These are phyloP conservation scores for Potentilla sterilis DNA, from an alignment of 306 rosid species.

Conservation along the genomic window DNA sequence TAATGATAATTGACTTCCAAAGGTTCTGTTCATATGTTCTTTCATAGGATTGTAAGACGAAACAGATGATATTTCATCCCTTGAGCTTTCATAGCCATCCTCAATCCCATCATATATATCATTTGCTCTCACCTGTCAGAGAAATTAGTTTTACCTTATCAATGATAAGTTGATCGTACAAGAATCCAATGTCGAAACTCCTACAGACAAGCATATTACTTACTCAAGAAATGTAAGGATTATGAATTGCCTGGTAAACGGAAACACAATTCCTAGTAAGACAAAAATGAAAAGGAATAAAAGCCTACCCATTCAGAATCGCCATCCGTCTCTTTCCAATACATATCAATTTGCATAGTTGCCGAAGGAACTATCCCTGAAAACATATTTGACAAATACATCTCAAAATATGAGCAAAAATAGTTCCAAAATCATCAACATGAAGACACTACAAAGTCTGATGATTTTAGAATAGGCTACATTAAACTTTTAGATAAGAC, in stretches of 20 bases:
- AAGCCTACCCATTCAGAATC: slow-evolving; percentile 96
- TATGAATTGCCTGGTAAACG: slow-evolving; percentile 17
- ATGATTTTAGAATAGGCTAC: neutral
- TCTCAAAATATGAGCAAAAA: slow-evolving; percentile 9
- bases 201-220: slow-evolving; percentile 16
- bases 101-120: slow-evolving; percentile 70
- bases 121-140: slow-evolving; percentile 78
- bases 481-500: neutral
- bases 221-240: slow-evolving; percentile 15
- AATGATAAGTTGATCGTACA: slow-evolving; percentile 18
- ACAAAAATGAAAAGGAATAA: slow-evolving; percentile 25
- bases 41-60: slow-evolving; percentile 84
- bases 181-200: neutral
- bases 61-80: slow-evolving; percentile 89
- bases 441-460: neutral
- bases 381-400: slow-evolving; percentile 32
- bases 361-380: slow-evolving; percentile 74
- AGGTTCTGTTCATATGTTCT: slow-evolving; percentile 63
- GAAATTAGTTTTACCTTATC: slow-evolving; percentile 28
- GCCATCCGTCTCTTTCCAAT: slow-evolving; percentile 89
- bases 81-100: slow-evolving; percentile 94
- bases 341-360: slow-evolving; percentile 77
- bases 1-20: slow-evolving; percentile 81
- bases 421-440: neutral
- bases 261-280: slow-evolving; percentile 12